Evolutionary conservation across 148 eudicot genomes (phyloP).

Genomic region (Persicaria tinctoria): DNA sequence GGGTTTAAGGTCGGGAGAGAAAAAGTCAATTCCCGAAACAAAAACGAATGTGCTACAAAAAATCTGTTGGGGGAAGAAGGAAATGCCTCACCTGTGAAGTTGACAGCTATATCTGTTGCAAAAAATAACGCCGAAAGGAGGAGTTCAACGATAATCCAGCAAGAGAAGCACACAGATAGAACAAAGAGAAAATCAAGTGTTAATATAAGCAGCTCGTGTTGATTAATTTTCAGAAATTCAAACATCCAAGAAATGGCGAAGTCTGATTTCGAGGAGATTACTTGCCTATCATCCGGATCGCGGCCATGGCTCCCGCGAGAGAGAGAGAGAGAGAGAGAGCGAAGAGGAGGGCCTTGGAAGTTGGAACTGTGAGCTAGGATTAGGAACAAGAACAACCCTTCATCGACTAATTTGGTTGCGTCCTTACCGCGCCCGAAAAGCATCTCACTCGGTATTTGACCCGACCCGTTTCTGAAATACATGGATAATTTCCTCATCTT

Average conservation of each 20-base stretch:
- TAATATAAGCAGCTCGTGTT: neutral
- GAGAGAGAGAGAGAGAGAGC: neutral
- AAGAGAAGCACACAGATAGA: neutral
- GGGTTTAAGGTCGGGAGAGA: neutral
- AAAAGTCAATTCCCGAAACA: neutral
- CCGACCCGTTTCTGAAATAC: neutral
- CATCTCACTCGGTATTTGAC: neutral
- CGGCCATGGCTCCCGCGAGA: conserved; percentile 36
- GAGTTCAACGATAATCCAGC: neutral
- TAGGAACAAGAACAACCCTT: no score
- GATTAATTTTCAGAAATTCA: neutral
- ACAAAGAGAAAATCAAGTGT: neutral
- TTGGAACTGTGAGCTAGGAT: no score
- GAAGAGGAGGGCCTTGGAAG: neutral
- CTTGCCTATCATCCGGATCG: conserved; percentile 82
- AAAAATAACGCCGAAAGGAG: neutral
- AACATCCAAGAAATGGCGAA: conserved; percentile 4
- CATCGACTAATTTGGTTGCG: no score
- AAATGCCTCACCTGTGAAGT: conserved; percentile 70
- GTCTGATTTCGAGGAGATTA: conserved; percentile 4
- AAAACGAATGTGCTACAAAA: conserved; percentile 1
- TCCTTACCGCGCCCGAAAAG: no score
- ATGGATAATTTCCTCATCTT: no score
- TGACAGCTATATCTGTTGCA: conserved; percentile 83
- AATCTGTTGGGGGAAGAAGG: neutral